Base-by-base conservation (phyloP, 2,329 filamentous ascomycete genomes). In the Hymenoscyphus scutula region DNA sequence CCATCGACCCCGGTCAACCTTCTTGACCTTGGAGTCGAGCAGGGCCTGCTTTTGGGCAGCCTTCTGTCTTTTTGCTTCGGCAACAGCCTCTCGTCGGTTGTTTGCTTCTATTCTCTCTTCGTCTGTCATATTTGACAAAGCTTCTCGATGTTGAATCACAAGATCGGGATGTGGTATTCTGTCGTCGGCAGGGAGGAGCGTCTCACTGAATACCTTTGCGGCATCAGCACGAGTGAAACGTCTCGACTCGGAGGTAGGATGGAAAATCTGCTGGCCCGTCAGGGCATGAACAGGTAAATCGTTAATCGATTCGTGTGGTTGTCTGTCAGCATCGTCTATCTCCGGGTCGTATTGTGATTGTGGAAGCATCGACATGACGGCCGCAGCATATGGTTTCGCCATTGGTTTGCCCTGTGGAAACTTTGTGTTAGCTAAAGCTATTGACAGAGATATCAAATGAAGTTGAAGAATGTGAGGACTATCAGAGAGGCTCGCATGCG, bases 291-390 rank as follows among this genome's bases (percentile, higher is more conserved):
- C 80, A 69, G 85, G 81, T 23, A 89, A 77, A 73, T 88, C 86
- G 73, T 88, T 88, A 74, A 88, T 84, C 25, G 83, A 79, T 75
- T 89, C 84, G 69, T 85, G 83, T 0, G 79, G 29, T 76, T 78
- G 84, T 78, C 70, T 81, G 73, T 69, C 80, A 73, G 61, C 81
- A 78, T 72, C 74, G 76, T 78, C 84, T 77, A 70, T 81, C 72
- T 69, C 80, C 72, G 60, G 81, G 78, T 72, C 87, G 84, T 72
- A 87, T 74, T 78, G 77, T n/a, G 86, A 90, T 60, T 82, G 82
- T 2, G 92, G 92, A 5, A 98, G 80, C 92, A 97, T 96, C 37
- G 79, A 77, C 69, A 91, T 81, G 27, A 98, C 82, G 11, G 92
- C 90, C 62, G 84, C 83, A 27, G 89, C 82, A 75, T 97, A 97